Evolutionary conservation across 495 filamentous ascomycete genomes (phyloP), one percentile per base, ranked within the genome.

Genomic region (Lentithecium fluviatile): DNA sequence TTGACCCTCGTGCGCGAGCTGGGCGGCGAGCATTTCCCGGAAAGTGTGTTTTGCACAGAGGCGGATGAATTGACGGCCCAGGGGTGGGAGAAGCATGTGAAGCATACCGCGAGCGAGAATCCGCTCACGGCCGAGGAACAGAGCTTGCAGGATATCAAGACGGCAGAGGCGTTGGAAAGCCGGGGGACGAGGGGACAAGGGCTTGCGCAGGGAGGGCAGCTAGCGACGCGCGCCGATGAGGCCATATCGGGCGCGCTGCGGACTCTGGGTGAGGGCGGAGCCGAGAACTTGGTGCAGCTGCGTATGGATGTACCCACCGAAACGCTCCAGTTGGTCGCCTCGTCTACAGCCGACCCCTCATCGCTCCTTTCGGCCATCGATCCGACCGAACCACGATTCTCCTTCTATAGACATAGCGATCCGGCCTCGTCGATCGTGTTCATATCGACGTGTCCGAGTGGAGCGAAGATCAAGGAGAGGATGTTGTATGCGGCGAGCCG

Each of bases 401-500:
- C 89, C 6, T 96, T 96, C 76, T 98, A 90, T 79, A 83, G 85
- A 48, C 89, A 88, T 69, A 63, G 62, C 19, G 75, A 78, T 8
- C 72, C 73, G 37, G 81, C 81, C 50, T 81, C 84, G 6, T 80
- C 85, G 5, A 80, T 97, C 32, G 79, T 97, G 26, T 98, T 97
- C 78, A 86, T 97, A 69, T 97, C 96, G 74, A 96, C 91, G 6
- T 97, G 93, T 69, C 94, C 94, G 3, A 79, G 81, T 2, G 83
- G 75, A 3, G 83, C 85, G 0, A 89, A 88, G 65, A 89, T 97
- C 76, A 96, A 91, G 75, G 90, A 91, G 71, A 84, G 91, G 51
- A 98, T 98, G 94, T 76, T 97, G 64, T 96, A 97, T 72, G 90
- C 95, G 32, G 85, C 89, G 34, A 88, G 88, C 65, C 89, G 90